phyloP scores from a whole-genome alignment of 208 protist species.

The Zelonia costaricensis region DNA sequence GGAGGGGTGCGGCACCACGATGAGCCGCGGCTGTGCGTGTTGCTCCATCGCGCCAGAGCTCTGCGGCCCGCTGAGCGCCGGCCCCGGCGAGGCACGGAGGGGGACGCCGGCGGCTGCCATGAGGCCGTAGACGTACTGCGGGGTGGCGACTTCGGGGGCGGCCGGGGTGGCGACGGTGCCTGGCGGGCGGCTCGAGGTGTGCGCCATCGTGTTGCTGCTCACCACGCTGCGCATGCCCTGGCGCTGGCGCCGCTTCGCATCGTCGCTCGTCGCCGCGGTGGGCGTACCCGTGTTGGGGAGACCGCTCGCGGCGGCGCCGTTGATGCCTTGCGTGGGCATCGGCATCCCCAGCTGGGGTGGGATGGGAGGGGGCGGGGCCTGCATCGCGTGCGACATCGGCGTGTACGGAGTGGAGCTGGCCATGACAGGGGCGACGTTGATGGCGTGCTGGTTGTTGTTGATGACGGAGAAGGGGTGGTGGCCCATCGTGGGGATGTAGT shows the following conservation, averaged over 20 bases:
- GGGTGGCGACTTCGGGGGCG: slow-evolving; percentile 17
- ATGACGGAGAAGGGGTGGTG: slow-evolving; percentile 39
- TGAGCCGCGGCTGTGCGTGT: slow-evolving; percentile 12
- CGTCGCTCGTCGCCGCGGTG: background rate
- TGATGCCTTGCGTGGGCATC: slow-evolving; percentile 1
- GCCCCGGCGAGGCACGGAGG: background rate
- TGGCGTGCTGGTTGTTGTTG: slow-evolving; percentile 39
- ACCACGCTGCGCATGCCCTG: slow-evolving; percentile 20
- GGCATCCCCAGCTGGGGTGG: background rate
- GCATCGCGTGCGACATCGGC: background rate
- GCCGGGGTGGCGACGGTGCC: background rate
- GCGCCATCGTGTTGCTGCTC: slow-evolving; percentile 28
- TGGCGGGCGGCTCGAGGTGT: slow-evolving; percentile 13
- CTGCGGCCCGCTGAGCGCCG: background rate
- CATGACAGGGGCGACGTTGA: slow-evolving; percentile 34
- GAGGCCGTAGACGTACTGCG: slow-evolving; percentile 31
- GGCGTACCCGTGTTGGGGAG: no score
- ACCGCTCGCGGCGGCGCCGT: slow-evolving; percentile 2
- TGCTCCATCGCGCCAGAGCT: background rate
- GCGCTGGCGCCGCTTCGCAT: slow-evolving; percentile 18
- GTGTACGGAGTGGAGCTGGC: slow-evolving; percentile 11
- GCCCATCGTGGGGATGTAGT: slow-evolving; percentile 32
- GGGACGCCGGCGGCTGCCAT: slow-evolving; percentile 20
- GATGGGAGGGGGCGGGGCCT: slow-evolving; percentile 3
- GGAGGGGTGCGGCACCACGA: slow-evolving; percentile 19